phyloP scores from a whole-genome alignment of 768 basidiomycete species.

The Mycena albidolilacea region DNA sequence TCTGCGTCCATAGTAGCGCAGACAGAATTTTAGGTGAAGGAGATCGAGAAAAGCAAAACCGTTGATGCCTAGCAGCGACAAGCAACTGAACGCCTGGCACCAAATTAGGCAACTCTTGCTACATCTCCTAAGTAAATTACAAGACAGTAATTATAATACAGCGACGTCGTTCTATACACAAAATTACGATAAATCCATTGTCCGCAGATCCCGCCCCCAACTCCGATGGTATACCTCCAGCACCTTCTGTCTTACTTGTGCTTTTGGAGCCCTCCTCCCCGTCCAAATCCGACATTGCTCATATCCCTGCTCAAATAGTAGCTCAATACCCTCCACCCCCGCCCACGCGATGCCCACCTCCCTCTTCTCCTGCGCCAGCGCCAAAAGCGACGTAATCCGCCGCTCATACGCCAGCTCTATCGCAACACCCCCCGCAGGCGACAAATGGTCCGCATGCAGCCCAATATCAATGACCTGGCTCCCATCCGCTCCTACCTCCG shows the following conservation, averaged over 20 bases:
- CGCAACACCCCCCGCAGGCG: conserved; percentile 56
- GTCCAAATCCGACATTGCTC: conserved; percentile 77
- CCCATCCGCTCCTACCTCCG: conserved; percentile 39
- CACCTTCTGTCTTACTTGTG: conserved; percentile 59
- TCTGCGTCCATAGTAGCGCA: conserved; percentile 22
- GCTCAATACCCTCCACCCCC: conserved; percentile 73
- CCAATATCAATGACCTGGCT: conserved; percentile 60
- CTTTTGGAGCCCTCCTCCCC: conserved; percentile 62
- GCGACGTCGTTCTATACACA: not conserved
- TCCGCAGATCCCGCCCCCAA: conserved; percentile 18
- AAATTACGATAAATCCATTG: conserved; percentile 6
- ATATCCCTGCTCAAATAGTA: conserved; percentile 81
- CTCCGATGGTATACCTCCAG: conserved; percentile 56
- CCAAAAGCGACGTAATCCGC: conserved; percentile 73
- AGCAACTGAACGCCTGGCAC: not conserved
- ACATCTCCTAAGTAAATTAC: too few species aligned
- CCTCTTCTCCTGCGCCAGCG: conserved; percentile 60
- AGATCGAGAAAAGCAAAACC: conserved; percentile 10
- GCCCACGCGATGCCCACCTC: conserved; percentile 59
- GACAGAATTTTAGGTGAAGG: conserved; percentile 23
- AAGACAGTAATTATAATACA: not conserved
- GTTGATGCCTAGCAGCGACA: conserved; percentile 11
- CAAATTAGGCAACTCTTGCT: conserved; percentile 4
- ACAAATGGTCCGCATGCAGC: conserved; percentile 56
- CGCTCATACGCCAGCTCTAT: conserved; percentile 86